Percentiles rank a stretch among this genome's conserved stretches.
These are phyloP conservation scores for Solanum rostratum DNA, from an alignment of 257 asterid genomes.

Conservation along the genomic window DNA sequence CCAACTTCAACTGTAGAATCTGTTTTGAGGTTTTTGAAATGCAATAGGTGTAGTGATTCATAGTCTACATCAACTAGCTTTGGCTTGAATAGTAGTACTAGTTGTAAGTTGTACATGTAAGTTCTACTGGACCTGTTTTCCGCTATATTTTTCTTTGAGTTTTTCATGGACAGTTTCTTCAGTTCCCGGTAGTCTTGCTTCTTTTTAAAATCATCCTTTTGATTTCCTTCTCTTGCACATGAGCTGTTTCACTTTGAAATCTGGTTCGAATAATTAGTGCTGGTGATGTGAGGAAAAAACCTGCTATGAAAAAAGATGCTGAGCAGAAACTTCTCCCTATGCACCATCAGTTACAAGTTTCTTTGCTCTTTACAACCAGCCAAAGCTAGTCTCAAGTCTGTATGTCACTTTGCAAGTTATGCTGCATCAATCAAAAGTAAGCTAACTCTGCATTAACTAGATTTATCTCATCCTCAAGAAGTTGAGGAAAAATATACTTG, in stretches of 20 bases:
- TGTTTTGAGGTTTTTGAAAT: not conserved
- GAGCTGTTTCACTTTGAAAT: not conserved
- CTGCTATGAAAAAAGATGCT: no score
- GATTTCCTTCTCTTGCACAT: not conserved
- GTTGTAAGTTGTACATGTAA: not conserved
- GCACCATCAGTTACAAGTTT: no score
- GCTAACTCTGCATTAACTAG: no score
- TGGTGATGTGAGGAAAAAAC: no score
- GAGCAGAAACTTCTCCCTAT: no score
- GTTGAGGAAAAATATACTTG: no score
- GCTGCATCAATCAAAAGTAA: no score
- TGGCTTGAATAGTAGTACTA: not conserved
- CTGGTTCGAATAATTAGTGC: no score
- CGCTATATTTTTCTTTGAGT: not conserved
- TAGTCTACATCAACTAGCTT: not conserved
- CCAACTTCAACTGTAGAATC: not conserved
- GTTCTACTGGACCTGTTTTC: not conserved
- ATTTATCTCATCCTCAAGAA: no score
- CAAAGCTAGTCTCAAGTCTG: no score
- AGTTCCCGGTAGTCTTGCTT: not conserved
- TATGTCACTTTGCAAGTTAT: no score
- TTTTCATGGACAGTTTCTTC: not conserved
- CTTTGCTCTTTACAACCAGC: no score
- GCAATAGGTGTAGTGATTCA: not conserved
- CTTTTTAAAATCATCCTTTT: not conserved